These are phyloP conservation scores for Trametes punicea DNA, from an alignment of 768 basidiomycete species.

Conservation along the genomic window DNA sequence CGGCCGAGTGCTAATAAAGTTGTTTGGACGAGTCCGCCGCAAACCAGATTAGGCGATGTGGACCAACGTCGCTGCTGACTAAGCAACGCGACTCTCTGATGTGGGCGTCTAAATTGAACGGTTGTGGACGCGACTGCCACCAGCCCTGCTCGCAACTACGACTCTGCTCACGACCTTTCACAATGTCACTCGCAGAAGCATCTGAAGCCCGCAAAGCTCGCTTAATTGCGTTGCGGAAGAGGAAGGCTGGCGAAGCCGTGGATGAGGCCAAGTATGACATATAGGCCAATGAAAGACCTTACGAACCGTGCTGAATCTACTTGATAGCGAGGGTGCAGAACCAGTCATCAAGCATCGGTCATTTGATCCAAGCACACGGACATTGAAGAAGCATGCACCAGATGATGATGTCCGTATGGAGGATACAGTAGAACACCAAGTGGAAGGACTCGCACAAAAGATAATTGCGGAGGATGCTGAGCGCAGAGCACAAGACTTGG, in stretches of 20 bases:
- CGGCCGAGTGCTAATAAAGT: background rate
- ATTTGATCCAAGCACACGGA: constrained; percentile 87
- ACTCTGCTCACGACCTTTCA: background rate
- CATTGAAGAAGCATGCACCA: constrained; percentile 60
- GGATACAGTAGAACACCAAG: constrained; percentile 86
- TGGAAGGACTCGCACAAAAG: constrained; percentile 77
- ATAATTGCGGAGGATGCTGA: constrained; percentile 88
- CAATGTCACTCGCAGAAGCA: constrained; percentile 69
- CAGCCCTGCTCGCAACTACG: background rate
- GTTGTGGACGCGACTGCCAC: constrained; percentile 8
- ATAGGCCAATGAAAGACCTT: background rate
- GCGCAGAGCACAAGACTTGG: constrained; percentile 82
- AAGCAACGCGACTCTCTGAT: constrained; percentile 7
- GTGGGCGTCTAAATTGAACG: background rate
- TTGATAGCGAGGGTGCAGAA: constrained; percentile 28
- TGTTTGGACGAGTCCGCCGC: background rate
- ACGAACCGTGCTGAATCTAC: background rate
- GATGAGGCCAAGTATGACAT: constrained; percentile 42
- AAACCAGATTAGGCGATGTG: background rate
- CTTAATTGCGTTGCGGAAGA: constrained; percentile 68
- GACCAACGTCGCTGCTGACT: constrained; percentile 17
- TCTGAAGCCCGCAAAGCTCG: constrained; percentile 82
- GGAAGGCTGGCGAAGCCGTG: constrained; percentile 57
- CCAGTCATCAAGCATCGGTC: constrained; percentile 70
- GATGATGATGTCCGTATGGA: constrained; percentile 54